Conservation (phyloP, 129 eudicot species). For the Pittosporum tobira region DNA sequence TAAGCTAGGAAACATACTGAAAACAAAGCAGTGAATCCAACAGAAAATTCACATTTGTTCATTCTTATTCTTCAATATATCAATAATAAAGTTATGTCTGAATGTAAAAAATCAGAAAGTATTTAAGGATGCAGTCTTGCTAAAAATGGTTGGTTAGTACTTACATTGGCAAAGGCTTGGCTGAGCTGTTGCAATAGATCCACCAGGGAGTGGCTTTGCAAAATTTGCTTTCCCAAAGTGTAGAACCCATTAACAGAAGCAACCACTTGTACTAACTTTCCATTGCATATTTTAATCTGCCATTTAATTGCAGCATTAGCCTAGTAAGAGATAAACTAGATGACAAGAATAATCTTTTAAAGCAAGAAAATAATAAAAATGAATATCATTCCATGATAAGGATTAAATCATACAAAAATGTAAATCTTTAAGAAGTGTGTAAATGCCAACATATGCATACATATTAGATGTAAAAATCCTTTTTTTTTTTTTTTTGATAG, state of each 20-base stretch:
- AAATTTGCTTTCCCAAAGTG: slow-evolving; percentile 75
- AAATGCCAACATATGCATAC: too few relatives aligned
- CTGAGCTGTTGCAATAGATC: slow-evolving; percentile 98
- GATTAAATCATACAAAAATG: neutral
- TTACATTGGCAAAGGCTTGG: slow-evolving; percentile 95
- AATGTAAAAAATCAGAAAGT: neutral
- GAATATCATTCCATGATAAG: neutral
- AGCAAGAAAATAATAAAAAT: neutral
- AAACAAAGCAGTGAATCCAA: neutral
- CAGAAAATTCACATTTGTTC: neutral
- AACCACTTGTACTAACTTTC: slow-evolving; percentile 82
- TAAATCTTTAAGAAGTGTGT: neutral
- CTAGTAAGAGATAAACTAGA: neutral
- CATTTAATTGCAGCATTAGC: slow-evolving; percentile 2
- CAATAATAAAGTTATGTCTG: neutral
- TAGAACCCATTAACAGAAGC: slow-evolving; percentile 89
- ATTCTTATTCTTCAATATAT: neutral
- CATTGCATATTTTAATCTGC: slow-evolving; percentile 93
- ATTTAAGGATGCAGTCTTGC: neutral
- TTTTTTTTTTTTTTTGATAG: too few relatives aligned
- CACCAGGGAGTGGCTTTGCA: slow-evolving; percentile 85
- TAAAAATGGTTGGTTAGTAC: slow-evolving; percentile 6
- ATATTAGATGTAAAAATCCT: too few relatives aligned
- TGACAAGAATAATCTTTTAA: neutral
- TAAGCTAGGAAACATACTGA: neutral